Conservation (phyloP, 2,329 filamentous ascomycete species). For the Macroventuria anomochaeta region DNA sequence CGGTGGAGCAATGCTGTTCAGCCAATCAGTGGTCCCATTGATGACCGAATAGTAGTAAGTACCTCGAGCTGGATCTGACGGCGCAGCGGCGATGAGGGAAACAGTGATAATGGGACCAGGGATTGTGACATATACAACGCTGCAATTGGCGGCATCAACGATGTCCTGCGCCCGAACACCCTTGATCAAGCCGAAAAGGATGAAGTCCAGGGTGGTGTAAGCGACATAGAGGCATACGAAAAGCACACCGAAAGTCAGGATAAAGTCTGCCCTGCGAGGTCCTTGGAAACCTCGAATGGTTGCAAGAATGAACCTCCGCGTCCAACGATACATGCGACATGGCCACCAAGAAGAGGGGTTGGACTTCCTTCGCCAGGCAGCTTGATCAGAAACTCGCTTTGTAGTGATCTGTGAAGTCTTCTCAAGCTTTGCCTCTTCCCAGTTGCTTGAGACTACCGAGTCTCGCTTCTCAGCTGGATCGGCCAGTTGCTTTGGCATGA, state of each 20-base stretch:
- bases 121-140: constrained; percentile 43
- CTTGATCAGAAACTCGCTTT: too few species aligned
- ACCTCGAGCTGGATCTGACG: constrained; percentile 33
- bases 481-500: not conserved
- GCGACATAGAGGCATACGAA: constrained; percentile 17
- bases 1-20: constrained; percentile 39
- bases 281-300: constrained; percentile 18
- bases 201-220: constrained; percentile 31
- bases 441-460: constrained; percentile 20
- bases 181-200: constrained; percentile 26
- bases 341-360: constrained; percentile 31
- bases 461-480: constrained; percentile 14
- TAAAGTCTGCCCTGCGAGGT: constrained; percentile 21
- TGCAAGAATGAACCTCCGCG: constrained; percentile 9
- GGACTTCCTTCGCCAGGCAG: not conserved
- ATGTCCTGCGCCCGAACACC: constrained; percentile 33
- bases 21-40: constrained; percentile 43
- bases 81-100: constrained; percentile 35
- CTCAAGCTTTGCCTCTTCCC: not conserved
- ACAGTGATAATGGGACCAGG: constrained; percentile 43
- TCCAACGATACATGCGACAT: constrained; percentile 8
- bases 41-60: constrained; percentile 46
- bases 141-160: constrained; percentile 35
- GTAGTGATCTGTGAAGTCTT: not conserved
- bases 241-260: constrained; percentile 22